Evolutionary conservation across 495 filamentous ascomycete species (phyloP), one percentile per base, ranked within the genome.

Genomic region (Penicillium waksmanii): DNA sequence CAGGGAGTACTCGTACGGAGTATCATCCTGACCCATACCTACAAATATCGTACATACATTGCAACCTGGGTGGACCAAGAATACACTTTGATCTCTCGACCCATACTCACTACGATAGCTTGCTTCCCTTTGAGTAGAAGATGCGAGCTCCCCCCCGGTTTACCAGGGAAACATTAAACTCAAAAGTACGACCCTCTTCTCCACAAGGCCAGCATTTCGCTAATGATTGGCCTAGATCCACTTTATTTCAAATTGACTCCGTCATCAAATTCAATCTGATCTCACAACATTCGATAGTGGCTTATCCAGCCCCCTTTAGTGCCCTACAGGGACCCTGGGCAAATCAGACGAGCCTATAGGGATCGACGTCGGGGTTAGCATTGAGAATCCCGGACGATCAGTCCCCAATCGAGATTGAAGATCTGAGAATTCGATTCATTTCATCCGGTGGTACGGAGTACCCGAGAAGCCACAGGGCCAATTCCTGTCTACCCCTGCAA

Each of bases 331-430:
- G 36, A 38, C 53, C 19, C 17, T 40, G 13, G 25, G 21, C 43
- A 31, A 50, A 55, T 57, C 51, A 25, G 56, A 63, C 59, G 59
- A 38, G 56, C 64, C 64, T 60, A 66, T 66, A n/a, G n/a, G 57
- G 48, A 63, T 59, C 48, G 12, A 33, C 31, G 13, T 35, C 48
- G 3, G 35, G 31, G 35, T 13, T 35, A 48, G 46, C 27, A 31
- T 31, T 31, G 27, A 31, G 25, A 35, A 34, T 51, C 51, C 51
- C 55, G 31, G 21, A 31, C 31, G 60, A 66, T 66, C 64, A 13
- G 27, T 54, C 15, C 64, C 60, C 33, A 34, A 60, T 63, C 51
- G 49, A 63, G 60, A 52, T 55, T 38, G 27, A 2, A 57, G 64
- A 66, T 63, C 63, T 57, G 18, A 40, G 40, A 38, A 15, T 48